phyloP scores from a whole-genome alignment of 306 rosid species.

The Canavalia gladiata region DNA sequence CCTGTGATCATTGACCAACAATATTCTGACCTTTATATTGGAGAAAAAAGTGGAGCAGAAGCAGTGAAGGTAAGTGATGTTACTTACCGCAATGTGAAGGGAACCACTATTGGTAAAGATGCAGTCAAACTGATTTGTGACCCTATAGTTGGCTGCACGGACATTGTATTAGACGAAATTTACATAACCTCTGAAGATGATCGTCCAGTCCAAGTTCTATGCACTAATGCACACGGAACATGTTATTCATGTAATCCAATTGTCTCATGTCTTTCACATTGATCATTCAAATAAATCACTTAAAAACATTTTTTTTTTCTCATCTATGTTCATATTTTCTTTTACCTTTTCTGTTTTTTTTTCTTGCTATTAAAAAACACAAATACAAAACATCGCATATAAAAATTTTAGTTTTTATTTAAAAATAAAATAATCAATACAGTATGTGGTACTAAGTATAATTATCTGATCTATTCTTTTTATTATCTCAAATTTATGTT shows the following conservation, averaged over 20 bases:
- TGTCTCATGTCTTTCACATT: slow-evolving; percentile 39
- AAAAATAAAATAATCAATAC: too few species aligned
- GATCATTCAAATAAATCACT: too few species aligned
- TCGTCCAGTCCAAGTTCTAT: neutral
- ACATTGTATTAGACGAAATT: slow-evolving; percentile 28
- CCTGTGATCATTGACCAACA: slow-evolving; percentile 58
- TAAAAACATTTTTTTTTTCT: too few species aligned
- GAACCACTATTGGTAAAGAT: slow-evolving; percentile 31
- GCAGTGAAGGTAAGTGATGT: slow-evolving; percentile 51
- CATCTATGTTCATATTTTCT: too few species aligned
- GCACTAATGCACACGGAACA: slow-evolving; percentile 41
- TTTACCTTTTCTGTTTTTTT: too few species aligned
- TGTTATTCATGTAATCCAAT: neutral
- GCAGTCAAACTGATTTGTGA: slow-evolving; percentile 50
- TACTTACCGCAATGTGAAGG: slow-evolving; percentile 44
- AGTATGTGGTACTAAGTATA: too few species aligned
- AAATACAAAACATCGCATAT: too few species aligned
- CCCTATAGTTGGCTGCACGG: neutral
- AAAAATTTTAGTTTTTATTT: too few species aligned
- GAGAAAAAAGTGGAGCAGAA: neutral
- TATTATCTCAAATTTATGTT: too few species aligned
- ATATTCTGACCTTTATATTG: neutral
- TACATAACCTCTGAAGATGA: slow-evolving; percentile 2
- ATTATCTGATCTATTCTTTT: too few species aligned
- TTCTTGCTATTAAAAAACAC: too few species aligned